These are phyloP conservation scores for Colletotrichum horii DNA, from an alignment of 2,329 filamentous ascomycete species.

Conservation along the genomic window DNA sequence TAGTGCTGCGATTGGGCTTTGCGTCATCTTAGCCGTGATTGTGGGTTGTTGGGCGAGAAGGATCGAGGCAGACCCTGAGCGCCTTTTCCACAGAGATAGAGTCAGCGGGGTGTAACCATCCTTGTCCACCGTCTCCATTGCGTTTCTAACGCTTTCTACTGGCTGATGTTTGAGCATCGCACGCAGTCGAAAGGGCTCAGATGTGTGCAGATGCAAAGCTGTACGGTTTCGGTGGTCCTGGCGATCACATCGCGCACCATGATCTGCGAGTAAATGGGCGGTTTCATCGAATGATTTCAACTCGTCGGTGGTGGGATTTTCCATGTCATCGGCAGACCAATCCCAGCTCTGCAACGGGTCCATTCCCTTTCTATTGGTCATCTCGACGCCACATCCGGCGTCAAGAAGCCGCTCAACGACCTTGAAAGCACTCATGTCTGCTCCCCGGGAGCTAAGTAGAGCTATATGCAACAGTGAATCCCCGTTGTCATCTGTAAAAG, in stretches of 20 bases:
- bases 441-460: rapidly evolving
- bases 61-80: neutral
- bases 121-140: neutral
- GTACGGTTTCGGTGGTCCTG: neutral
- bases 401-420: neutral
- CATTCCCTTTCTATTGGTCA: neutral
- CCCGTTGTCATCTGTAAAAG: neutral
- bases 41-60: neutral
- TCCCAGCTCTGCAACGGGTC: neutral
- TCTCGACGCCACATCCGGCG: neutral
- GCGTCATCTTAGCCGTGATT: neutral
- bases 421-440: neutral
- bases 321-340: neutral
- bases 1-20: neutral
- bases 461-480: neutral
- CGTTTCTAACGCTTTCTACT: neutral
- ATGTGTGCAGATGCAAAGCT: neutral
- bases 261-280: neutral
- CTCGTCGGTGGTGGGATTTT: neutral
- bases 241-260: neutral
- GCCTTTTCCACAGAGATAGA: neutral
- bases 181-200: neutral
- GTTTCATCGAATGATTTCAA: neutral
- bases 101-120: neutral
- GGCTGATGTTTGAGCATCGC: neutral